phyloP scores from a whole-genome alignment of 257 asterid species.

The Scutellaria barbata region DNA sequence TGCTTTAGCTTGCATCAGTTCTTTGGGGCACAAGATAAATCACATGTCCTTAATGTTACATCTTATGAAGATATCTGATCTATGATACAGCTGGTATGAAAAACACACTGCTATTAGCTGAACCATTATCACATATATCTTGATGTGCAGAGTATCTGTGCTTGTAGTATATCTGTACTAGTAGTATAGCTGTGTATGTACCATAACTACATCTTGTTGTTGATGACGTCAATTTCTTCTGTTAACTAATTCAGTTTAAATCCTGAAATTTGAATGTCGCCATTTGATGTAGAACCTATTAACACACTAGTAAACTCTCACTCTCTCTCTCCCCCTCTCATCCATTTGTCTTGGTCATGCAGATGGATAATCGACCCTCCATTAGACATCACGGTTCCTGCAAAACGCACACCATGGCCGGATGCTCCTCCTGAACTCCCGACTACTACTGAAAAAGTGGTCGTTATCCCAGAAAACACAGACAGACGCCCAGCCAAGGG shows the following conservation, averaged over 20 bases:
- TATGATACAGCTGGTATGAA: background rate
- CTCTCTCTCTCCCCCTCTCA: too few species aligned
- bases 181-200: background rate
- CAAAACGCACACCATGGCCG: slow-evolving; percentile 98
- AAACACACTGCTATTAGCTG: background rate
- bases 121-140: background rate
- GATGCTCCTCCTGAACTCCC: slow-evolving; percentile 92
- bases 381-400: slow-evolving; percentile 80
- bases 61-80: slow-evolving; percentile 1
- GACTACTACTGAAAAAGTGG: slow-evolving; percentile 49
- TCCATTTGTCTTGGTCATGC: slow-evolving; percentile 14
- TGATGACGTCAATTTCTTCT: slow-evolving; percentile 5
- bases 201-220: background rate
- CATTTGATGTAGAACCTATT: background rate
- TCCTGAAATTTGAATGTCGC: background rate
- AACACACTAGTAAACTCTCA: too few species aligned
- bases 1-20: slow-evolving; percentile 3
- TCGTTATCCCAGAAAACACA: slow-evolving; percentile 41
- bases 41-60: too few species aligned
- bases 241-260: background rate
- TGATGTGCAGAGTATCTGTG: background rate
- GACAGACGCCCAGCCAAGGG: slow-evolving; percentile 63
- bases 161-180: too few species aligned
- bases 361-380: slow-evolving; percentile 97
- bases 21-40: slow-evolving; percentile 1